Conservation (phyloP, 2,329 filamentous ascomycete genomes). For the Botrytis galanthina region DNA sequence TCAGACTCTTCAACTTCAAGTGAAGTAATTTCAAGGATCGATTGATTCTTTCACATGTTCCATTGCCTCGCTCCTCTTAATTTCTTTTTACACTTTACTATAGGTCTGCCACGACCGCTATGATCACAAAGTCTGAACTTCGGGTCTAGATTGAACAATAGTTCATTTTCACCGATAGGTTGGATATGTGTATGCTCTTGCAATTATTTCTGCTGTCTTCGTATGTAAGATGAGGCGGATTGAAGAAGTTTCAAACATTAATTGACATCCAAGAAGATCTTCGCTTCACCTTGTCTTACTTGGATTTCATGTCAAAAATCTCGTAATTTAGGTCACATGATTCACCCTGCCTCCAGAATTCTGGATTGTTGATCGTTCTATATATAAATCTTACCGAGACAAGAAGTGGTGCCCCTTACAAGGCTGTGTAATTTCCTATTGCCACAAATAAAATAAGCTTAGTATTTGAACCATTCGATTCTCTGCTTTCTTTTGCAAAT, state of each 20-base stretch:
- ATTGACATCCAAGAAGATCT: constrained; percentile 12
- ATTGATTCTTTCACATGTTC: not conserved
- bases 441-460: constrained; percentile 21
- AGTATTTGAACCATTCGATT: constrained; percentile 19
- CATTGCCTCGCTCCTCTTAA: not conserved
- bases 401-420: constrained; percentile 19
- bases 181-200: not conserved
- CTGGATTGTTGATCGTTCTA: constrained; percentile 15
- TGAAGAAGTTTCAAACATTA: constrained; percentile 10
- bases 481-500: constrained; percentile 7
- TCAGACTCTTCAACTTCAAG: constrained; percentile 9
- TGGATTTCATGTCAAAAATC: not conserved
- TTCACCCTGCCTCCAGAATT: not conserved
- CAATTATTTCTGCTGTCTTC: not conserved
- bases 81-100: constrained; percentile 1
- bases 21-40: constrained; percentile 2
- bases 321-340: constrained; percentile 19
- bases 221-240: constrained; percentile 18
- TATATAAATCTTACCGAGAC: constrained; percentile 20
- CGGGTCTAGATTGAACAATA: constrained; percentile 2
- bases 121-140: constrained; percentile 2
- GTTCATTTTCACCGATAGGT: constrained; percentile 7
- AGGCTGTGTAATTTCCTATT: constrained; percentile 20
- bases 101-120: constrained; percentile 9
- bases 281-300: constrained; percentile 4